phyloP scores from a whole-genome alignment of 1,139 yeast species.

The Suhomyces choctaworum region DNA sequence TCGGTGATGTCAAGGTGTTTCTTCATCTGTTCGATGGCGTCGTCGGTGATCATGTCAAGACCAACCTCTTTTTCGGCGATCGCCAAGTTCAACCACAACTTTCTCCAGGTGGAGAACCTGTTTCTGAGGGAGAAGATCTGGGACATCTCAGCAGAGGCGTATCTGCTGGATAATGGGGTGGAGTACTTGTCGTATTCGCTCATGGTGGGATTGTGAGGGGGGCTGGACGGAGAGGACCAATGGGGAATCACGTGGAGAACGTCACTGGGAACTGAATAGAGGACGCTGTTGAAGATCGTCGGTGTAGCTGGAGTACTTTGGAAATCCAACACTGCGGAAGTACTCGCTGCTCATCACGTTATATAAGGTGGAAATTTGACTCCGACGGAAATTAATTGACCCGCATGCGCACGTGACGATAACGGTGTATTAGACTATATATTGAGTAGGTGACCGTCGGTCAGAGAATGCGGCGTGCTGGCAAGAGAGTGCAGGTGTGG shows the following conservation, averaged over 20 bases:
- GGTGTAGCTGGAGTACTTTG: not conserved
- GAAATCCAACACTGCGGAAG: no score
- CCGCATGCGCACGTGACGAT: constrained; percentile 1
- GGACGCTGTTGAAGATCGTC: not conserved
- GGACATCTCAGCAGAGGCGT: constrained; percentile 98
- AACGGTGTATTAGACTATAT: no score
- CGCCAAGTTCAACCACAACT: constrained; percentile 93
- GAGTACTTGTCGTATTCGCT: constrained; percentile 67
- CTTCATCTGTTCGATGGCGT: constrained; percentile 86
- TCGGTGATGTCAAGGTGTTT: constrained; percentile 80
- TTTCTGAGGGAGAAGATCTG: constrained; percentile 86
- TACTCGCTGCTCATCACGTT: constrained; percentile 1
- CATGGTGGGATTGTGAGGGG: constrained; percentile 7
- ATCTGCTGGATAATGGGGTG: constrained; percentile 93
- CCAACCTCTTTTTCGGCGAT: constrained; percentile 94
- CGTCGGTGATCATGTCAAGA: constrained; percentile 77
- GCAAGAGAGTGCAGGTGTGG: no score
- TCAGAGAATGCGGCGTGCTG: no score
- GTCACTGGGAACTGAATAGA: not conserved
- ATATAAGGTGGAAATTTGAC: constrained; percentile 3
- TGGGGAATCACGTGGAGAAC: no score
- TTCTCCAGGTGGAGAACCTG: constrained; percentile 98
- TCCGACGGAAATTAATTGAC: constrained; percentile 1
- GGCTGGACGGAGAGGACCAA: no score
- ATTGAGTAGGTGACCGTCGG: no score